phyloP scores from a whole-genome alignment of 768 basidiomycete genomes.

The Xerocomus potaroensis region DNA sequence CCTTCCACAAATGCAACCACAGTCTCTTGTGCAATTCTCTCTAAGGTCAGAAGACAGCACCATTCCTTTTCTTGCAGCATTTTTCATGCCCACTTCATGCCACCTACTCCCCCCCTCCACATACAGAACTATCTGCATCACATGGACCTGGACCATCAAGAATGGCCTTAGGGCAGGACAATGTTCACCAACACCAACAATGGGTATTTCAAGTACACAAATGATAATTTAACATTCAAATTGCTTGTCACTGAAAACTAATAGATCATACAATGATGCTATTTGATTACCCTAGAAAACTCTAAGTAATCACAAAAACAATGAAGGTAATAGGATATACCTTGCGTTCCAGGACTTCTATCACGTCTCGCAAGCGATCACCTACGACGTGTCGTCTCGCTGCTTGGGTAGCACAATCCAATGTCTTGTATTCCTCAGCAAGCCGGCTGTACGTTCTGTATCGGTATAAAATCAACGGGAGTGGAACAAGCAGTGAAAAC shows the following conservation, averaged over 20 bases:
- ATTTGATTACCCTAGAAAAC: conserved; percentile 81
- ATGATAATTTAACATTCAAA: conserved; percentile 8
- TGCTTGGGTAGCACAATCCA: conserved; percentile 81
- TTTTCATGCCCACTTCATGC: too few species aligned
- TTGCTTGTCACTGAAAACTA: conserved; percentile 72
- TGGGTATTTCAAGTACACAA: too few species aligned
- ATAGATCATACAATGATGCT: conserved; percentile 80
- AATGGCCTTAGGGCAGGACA: too few species aligned
- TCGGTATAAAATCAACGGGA: conserved; percentile 7
- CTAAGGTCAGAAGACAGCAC: too few species aligned
- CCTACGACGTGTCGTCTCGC: conserved; percentile 83
- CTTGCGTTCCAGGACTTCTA: conserved; percentile 90
- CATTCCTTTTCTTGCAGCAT: too few species aligned
- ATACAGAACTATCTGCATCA: too few species aligned
- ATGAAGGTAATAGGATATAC: conserved; percentile 35
- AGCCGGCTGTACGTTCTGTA: conserved; percentile 80
- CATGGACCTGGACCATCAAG: too few species aligned
- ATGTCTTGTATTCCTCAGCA: conserved; percentile 87
- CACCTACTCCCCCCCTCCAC: too few species aligned
- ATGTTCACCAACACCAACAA: too few species aligned
- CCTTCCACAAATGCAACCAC: too few species aligned
- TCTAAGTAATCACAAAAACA: not conserved
- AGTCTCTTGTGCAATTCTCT: too few species aligned
- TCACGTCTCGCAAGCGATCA: conserved; percentile 84
- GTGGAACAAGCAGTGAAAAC: not conserved